Conservation (phyloP, 2,329 filamentous ascomycete species). For the Macroventuria anomochaeta region DNA sequence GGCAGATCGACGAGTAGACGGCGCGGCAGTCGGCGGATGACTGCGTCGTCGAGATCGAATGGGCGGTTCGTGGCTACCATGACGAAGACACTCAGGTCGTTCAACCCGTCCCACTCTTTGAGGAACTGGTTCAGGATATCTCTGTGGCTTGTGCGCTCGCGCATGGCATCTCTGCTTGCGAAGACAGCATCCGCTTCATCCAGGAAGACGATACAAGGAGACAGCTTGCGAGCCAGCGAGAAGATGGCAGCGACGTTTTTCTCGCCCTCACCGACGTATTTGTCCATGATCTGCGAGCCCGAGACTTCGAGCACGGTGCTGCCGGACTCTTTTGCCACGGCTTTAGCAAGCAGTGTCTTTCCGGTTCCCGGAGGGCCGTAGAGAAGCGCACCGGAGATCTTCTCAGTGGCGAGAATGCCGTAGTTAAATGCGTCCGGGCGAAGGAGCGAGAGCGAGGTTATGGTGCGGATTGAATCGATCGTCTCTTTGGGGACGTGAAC, state of each 20-base stretch:
- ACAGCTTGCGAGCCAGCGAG: slow-evolving; percentile 85
- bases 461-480: slow-evolving; percentile 83
- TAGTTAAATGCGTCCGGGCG: slow-evolving; percentile 96
- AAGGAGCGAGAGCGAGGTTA: slow-evolving; percentile 85
- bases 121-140: slow-evolving; percentile 97
- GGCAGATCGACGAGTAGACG: slow-evolving; percentile 77
- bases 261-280: slow-evolving; percentile 94
- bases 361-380: slow-evolving; percentile 84
- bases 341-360: slow-evolving; percentile 68
- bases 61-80: slow-evolving; percentile 98
- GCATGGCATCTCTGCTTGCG: slow-evolving; percentile 72
- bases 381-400: slow-evolving; percentile 85
- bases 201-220: slow-evolving; percentile 93
- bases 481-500: slow-evolving; percentile 84
- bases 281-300: slow-evolving; percentile 91
- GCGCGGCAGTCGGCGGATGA: slow-evolving; percentile 76
- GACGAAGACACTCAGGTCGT: slow-evolving; percentile 83
- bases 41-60: slow-evolving; percentile 90
- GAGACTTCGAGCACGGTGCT: slow-evolving; percentile 81
- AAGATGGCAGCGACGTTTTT: slow-evolving; percentile 94
- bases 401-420: slow-evolving; percentile 87
- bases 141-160: slow-evolving; percentile 73
- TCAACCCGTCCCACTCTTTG: slow-evolving; percentile 95
- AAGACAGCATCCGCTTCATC: slow-evolving; percentile 96
- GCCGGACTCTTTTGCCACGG: slow-evolving; percentile 69